phyloP scores from a whole-genome alignment of 495 filamentous ascomycete genomes.

The Xylaria curta region DNA sequence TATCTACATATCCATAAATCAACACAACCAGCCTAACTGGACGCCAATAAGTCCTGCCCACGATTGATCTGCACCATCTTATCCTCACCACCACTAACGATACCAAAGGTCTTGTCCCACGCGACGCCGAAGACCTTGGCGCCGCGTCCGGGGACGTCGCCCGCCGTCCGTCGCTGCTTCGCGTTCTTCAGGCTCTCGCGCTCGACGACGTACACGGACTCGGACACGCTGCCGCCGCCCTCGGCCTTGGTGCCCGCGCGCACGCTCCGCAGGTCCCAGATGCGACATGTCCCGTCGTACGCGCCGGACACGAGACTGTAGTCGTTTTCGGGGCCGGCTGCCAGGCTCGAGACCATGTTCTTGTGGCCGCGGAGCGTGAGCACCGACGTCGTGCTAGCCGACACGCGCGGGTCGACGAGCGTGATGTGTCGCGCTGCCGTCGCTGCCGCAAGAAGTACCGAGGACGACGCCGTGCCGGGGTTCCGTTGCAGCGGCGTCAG shows the following conservation, averaged over 20 bases:
- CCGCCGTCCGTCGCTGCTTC: constrained; percentile 57
- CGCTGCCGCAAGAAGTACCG: constrained; percentile 79
- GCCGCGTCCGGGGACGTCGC: constrained; percentile 63
- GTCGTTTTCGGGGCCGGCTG: constrained; percentile 72
- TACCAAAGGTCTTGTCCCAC: constrained; percentile 85
- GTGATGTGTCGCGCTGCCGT: constrained; percentile 87
- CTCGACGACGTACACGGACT: constrained; percentile 81
- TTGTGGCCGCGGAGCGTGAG: constrained; percentile 90
- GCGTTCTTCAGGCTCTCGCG: constrained; percentile 65
- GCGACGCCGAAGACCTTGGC: constrained; percentile 88
- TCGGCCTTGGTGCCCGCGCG: constrained; percentile 67
- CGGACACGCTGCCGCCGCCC: constrained; percentile 69
- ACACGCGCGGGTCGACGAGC: constrained; percentile 83
- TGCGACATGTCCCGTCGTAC: constrained; percentile 86
- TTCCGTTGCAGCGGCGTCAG: constrained; percentile 68
- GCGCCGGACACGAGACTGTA: constrained; percentile 82
- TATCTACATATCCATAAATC: neutral
- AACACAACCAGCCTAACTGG: neutral
- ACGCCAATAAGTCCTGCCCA: constrained; percentile 20
- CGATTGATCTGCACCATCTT: constrained; percentile 90
- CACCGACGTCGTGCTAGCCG: constrained; percentile 72
- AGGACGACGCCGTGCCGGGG: constrained; percentile 39
- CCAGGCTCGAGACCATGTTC: constrained; percentile 78
- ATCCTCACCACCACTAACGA: constrained; percentile 92
- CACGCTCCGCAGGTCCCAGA: constrained; percentile 88